Conservation (phyloP, 1,139 yeast species). For the Debaryomyces fabryi region DNA sequence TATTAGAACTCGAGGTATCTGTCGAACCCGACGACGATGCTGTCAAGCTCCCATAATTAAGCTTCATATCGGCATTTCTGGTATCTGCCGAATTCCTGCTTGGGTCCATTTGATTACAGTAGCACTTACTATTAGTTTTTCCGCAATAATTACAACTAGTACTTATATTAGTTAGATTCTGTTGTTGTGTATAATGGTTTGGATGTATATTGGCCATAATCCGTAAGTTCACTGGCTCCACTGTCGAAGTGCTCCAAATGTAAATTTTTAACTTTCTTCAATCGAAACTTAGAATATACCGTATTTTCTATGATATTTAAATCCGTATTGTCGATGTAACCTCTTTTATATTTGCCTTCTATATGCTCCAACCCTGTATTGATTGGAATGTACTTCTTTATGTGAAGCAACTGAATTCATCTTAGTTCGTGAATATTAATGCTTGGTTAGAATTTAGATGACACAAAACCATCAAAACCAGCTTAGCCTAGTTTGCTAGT, state of each 20-base stretch:
- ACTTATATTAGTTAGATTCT: not conserved
- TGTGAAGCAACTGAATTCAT: not conserved
- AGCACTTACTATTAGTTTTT: not conserved
- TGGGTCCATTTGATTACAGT: conserved; percentile 2
- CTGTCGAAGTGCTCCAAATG: conserved; percentile 1
- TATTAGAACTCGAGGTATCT: not conserved
- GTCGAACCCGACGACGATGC: not conserved
- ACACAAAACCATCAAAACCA: not conserved
- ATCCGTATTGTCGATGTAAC: not conserved
- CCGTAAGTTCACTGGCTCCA: not conserved
- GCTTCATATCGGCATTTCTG: not conserved
- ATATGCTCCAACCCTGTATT: not conserved
- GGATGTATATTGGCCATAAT: conserved; percentile 5
- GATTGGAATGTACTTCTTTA: not conserved
- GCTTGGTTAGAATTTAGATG: not conserved
- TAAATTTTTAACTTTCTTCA: not conserved
- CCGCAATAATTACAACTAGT: conserved; percentile 1
- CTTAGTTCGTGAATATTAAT: not conserved
- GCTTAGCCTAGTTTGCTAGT: not conserved
- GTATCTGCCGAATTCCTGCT: not conserved
- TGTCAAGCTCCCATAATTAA: not conserved
- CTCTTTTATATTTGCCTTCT: not conserved
- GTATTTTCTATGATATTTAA: not conserved
- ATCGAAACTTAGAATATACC: not conserved
- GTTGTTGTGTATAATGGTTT: not conserved